Conservation (phyloP, 352 stramenopile genomes). For the Globisporangium cederbergense region DNA sequence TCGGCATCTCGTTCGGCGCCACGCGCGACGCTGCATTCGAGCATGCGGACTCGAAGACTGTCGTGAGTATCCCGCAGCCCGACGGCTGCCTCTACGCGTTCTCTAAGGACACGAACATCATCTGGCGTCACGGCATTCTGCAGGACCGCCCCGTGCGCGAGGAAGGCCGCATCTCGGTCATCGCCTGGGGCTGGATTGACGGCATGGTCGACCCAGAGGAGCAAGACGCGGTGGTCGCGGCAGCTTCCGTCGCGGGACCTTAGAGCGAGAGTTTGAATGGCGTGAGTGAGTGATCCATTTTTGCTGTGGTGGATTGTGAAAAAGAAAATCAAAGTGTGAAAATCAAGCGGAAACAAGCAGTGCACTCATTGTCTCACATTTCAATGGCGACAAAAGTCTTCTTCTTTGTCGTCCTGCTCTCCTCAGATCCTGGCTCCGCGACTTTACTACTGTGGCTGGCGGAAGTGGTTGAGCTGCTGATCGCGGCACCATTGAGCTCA, state of each 20-base stretch:
- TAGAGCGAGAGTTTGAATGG: background rate
- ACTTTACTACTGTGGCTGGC: background rate
- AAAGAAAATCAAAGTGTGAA: background rate
- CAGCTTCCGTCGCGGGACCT: background rate
- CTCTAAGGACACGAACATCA: constrained; percentile 91
- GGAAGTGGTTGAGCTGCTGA: constrained; percentile 10
- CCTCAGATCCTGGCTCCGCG: background rate
- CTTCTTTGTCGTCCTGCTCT: background rate
- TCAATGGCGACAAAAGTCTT: constrained; percentile 17
- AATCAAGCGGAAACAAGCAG: background rate
- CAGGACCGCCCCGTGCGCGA: constrained; percentile 77
- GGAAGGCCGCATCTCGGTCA: constrained; percentile 93
- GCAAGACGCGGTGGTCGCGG: background rate
- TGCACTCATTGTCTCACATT: constrained; percentile 1
- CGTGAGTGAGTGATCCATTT: background rate
- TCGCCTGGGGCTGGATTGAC: constrained; percentile 90
- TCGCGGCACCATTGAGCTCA: constrained; percentile 37
- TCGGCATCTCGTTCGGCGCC: constrained; percentile 92
- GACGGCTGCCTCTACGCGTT: constrained; percentile 93
- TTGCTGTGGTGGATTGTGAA: background rate
- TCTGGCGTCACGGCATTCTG: constrained; percentile 92
- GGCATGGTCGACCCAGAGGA: constrained; percentile 43
- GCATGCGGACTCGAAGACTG: constrained; percentile 71
- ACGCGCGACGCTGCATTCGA: constrained; percentile 92
- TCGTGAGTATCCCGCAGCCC: constrained; percentile 91